phyloP scores from a whole-genome alignment of 140 eudicot species.

The Cichorium intybus region DNA sequence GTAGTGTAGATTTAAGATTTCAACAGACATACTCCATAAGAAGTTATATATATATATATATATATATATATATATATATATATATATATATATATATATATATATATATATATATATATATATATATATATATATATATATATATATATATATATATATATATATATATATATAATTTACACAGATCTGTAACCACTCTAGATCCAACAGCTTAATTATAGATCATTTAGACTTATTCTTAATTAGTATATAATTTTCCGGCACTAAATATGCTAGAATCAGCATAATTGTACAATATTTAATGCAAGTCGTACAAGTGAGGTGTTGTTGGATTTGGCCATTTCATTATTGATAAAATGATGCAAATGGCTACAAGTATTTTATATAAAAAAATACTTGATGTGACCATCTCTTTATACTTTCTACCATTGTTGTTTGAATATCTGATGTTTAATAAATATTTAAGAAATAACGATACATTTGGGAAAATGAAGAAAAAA shows the following conservation, averaged over 20 bases:
- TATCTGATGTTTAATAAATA: no score
- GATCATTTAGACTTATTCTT: not conserved
- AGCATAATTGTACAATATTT: not conserved
- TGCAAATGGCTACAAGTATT: not conserved
- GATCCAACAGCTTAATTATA: constrained; percentile 21
- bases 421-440: no score
- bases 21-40: no score
- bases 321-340: not conserved
- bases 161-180: not conserved
- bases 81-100: no score
- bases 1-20: constrained; percentile 19
- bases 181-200: constrained; percentile 17
- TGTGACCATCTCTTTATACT: not conserved
- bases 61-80: no score
- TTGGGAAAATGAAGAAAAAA: no score
- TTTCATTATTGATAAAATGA: not conserved
- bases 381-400: not conserved
- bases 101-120: no score
- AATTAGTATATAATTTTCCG: not conserved
- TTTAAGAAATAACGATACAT: no score
- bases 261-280: constrained; percentile 1
- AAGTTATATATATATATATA: no score
- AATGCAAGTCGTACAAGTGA: not conserved
- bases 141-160: no score
- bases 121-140: no score